A percentile compares a stretch with the other conserved stretches of the same genome.
Evolutionary conservation across 2,329 filamentous ascomycete species (phyloP).

Genomic region (Periglandula ipomoeae): DNA sequence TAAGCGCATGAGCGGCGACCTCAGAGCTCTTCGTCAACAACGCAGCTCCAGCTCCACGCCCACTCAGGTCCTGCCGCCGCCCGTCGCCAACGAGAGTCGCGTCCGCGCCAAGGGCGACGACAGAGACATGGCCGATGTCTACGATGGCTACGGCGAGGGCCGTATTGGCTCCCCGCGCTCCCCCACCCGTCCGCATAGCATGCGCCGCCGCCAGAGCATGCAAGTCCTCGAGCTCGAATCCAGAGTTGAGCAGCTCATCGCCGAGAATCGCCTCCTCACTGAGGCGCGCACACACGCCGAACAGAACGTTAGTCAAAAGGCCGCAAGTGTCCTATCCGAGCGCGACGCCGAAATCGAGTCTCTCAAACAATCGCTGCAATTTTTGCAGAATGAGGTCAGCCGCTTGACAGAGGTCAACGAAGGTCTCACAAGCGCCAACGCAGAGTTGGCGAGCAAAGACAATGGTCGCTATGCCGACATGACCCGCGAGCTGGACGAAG

Average conservation of each 20-base stretch:
- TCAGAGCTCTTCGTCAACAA: conserved; percentile 35
- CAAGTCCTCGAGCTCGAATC: conserved; percentile 88
- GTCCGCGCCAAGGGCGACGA: conserved; percentile 44
- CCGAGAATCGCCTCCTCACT: conserved; percentile 73
- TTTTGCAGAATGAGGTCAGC: conserved; percentile 71
- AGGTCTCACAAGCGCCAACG: conserved; percentile 67
- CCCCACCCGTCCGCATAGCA: conserved; percentile 86
- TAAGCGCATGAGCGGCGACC: conserved; percentile 63
- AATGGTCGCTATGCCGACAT: conserved; percentile 60
- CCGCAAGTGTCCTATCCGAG: conserved; percentile 64
- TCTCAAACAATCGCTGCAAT: conserved; percentile 68
- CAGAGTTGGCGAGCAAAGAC: conserved; percentile 66
- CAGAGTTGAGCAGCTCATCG: conserved; percentile 71
- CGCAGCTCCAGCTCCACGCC: conserved; percentile 14
- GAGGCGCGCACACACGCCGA: conserved; percentile 66
- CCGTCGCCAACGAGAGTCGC: conserved; percentile 80
- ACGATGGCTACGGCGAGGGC: conserved; percentile 88
- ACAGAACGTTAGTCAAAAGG: conserved; percentile 52
- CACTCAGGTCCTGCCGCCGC: conserved; percentile 34
- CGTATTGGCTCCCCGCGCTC: conserved; percentile 79
- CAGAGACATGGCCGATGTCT: conserved; percentile 86
- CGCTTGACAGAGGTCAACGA: conserved; percentile 78
- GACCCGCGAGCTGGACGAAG: conserved; percentile 58
- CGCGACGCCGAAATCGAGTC: conserved; percentile 81
- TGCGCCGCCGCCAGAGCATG: conserved; percentile 96